Percentiles rank a stretch among this genome's conserved stretches.
phyloP scores from a whole-genome alignment of 768 basidiomycete genomes.

The Naganishia kalamii region DNA sequence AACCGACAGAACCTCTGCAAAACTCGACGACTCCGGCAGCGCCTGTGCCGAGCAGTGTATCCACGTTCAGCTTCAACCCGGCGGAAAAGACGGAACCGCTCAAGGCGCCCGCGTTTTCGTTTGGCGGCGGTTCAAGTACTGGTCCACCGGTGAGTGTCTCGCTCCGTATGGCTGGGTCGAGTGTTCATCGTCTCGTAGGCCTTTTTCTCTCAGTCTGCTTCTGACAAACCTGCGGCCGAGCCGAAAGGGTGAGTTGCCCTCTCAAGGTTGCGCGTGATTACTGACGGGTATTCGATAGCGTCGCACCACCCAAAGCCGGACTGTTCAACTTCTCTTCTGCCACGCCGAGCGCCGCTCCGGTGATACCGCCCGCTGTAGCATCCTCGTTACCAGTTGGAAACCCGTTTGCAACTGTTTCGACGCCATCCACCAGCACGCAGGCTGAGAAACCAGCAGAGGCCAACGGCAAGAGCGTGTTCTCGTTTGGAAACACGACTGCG shows the following conservation, averaged over 20 bases:
- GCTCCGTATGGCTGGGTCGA: background rate
- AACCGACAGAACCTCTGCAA: background rate
- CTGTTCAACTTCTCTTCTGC: background rate
- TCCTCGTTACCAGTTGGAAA: background rate
- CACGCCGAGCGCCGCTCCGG: background rate
- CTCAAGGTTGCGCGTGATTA: background rate
- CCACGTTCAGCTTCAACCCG: conserved; percentile 2
- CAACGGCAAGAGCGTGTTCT: background rate
- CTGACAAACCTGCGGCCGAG: background rate
- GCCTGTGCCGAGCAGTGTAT: background rate
- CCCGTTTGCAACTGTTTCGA: conserved; percentile 3
- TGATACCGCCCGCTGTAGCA: background rate
- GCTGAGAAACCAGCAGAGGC: background rate
- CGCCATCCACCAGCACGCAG: background rate
- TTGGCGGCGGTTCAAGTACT: background rate
- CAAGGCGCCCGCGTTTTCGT: background rate
- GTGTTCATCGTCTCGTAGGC: background rate
- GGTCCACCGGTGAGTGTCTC: conserved; percentile 3
- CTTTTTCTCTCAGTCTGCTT: background rate
- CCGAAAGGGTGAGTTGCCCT: background rate
- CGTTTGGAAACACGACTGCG: background rate
- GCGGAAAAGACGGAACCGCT: background rate
- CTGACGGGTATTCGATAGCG: background rate
- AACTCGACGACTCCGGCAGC: background rate
- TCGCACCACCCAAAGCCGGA: conserved; percentile 9